Percentiles rank a stretch among this genome's conserved stretches.
Evolutionary conservation across 129 eudicot species (phyloP).

Genomic region (Helianthus tuberosus): DNA sequence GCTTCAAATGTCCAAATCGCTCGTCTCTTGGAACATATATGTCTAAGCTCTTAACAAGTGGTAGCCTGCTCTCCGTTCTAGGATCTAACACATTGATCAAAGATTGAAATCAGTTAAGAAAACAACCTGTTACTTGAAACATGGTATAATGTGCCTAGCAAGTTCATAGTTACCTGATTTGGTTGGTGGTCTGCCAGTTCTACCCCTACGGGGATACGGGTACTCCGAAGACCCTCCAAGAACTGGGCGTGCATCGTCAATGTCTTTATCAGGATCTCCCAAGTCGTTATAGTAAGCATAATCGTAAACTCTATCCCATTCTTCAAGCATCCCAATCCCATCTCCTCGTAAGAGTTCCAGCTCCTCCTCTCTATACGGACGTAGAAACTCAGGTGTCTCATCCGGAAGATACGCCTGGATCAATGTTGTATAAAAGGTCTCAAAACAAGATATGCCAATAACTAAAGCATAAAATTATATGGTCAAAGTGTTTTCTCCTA

Average conservation of each 20-base stretch:
- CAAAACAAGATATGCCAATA: no score
- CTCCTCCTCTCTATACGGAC: constrained; percentile 49
- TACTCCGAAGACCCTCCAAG: constrained; percentile 66
- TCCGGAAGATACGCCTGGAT: constrained; percentile 64
- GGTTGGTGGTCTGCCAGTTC: constrained; percentile 73
- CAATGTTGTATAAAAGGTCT: not conserved
- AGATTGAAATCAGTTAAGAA: not conserved
- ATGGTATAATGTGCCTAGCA: not conserved
- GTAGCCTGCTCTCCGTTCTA: constrained; percentile 54
- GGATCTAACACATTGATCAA: constrained; percentile 48
- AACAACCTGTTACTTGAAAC: not conserved
- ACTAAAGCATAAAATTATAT: no score
- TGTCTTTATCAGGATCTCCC: constrained; percentile 55
- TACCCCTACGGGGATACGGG: constrained; percentile 81
- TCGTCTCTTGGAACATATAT: constrained; percentile 88
- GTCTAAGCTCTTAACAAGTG: constrained; percentile 44
- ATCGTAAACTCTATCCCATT: constrained; percentile 83
- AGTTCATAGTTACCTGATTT: constrained; percentile 38
- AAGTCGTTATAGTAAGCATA: constrained; percentile 71
- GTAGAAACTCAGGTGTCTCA: constrained; percentile 59
- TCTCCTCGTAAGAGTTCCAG: constrained; percentile 51
- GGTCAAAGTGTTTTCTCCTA: no score
- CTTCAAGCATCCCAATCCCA: constrained; percentile 56
- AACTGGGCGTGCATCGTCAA: constrained; percentile 45
- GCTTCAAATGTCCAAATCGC: constrained; percentile 56